Conservation (phyloP, 345 rosid species). For the Pugionium cornutum region DNA sequence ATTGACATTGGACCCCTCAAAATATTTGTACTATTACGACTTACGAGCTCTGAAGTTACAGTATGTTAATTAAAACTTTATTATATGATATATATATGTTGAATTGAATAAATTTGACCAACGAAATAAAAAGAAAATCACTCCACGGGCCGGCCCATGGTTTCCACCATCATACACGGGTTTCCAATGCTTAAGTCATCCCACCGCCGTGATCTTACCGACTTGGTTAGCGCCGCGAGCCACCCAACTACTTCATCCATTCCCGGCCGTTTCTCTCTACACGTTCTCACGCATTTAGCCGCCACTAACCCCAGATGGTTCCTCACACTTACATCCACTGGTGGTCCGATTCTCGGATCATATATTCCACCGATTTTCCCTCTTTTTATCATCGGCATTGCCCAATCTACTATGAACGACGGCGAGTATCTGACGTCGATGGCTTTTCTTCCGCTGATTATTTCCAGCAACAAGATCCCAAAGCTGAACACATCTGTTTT, state of each 20-base stretch:
- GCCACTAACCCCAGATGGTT: conserved; percentile 84
- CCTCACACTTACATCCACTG: conserved; percentile 66
- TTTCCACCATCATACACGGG: conserved; percentile 98
- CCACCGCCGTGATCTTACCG: conserved; percentile 87
- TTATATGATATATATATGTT: no score
- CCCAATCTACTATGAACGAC: conserved; percentile 93
- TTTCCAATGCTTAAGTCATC: conserved; percentile 68
- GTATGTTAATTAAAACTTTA: no score
- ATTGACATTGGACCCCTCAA: no score
- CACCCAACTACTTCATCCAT: conserved; percentile 89
- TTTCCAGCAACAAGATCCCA: conserved; percentile 93
- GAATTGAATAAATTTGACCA: no score
- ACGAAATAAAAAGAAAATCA: conserved; percentile 1
- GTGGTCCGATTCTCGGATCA: conserved; percentile 71
- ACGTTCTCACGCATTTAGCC: conserved; percentile 91
- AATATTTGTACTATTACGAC: no score
- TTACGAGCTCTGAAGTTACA: no score
- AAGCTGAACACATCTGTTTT: conserved; percentile 96
- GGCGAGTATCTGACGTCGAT: conserved; percentile 91
- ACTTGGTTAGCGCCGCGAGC: conserved; percentile 66
- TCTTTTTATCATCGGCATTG: conserved; percentile 81
- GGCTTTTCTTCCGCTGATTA: conserved; percentile 91
- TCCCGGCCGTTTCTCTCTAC: conserved; percentile 90
- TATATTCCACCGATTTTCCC: conserved; percentile 78
- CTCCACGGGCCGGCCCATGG: conserved; percentile 74